These are phyloP conservation scores for Oxytropis ochrocephala DNA, from an alignment of 306 rosid species.

Conservation along the genomic window DNA sequence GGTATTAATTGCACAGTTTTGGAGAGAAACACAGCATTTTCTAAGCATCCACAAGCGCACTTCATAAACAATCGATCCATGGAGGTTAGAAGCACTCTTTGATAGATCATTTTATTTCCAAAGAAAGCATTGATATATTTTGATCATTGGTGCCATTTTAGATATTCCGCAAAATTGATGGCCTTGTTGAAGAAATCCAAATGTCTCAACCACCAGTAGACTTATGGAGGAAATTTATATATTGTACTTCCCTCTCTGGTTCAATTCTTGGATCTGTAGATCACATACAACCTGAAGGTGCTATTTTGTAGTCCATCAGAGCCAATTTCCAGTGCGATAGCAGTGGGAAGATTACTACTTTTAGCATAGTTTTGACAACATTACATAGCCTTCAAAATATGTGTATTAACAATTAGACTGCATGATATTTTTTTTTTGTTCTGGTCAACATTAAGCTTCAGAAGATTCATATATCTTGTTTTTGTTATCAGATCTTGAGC, in stretches of 20 bases:
- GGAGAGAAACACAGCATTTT: conserved; percentile 54
- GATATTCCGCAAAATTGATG: conserved; percentile 82
- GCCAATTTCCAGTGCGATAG: conserved; percentile 1
- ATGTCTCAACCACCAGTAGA: conserved; percentile 85
- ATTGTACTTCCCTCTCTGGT: conserved; percentile 85
- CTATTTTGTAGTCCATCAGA: conserved; percentile 16
- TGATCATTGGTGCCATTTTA: conserved; percentile 31
- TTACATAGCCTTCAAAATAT: conserved; percentile 12
- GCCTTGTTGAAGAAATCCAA: conserved; percentile 88
- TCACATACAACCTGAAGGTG: conserved; percentile 96
- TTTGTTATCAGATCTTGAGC: conserved; percentile 68
- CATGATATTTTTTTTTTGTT: conserved; percentile 6
- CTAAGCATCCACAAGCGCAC: conserved; percentile 81
- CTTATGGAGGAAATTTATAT: conserved; percentile 88
- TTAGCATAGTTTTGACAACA: neutral
- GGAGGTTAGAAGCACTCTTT: conserved; percentile 62
- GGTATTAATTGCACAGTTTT: conserved; percentile 76
- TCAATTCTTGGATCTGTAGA: conserved; percentile 89
- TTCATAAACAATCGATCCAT: conserved; percentile 91
- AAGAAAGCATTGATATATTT: conserved; percentile 8
- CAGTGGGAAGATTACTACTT: conserved; percentile 9
- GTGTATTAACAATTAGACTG: neutral
- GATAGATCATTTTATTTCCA: conserved; percentile 9
- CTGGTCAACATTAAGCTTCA: conserved; percentile 13
- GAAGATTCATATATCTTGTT: conserved; percentile 28